Evolutionary conservation across 1,139 yeast species (phyloP), one percentile per base, ranked within the genome.

Genomic region (Citeromyces siamensis): DNA sequence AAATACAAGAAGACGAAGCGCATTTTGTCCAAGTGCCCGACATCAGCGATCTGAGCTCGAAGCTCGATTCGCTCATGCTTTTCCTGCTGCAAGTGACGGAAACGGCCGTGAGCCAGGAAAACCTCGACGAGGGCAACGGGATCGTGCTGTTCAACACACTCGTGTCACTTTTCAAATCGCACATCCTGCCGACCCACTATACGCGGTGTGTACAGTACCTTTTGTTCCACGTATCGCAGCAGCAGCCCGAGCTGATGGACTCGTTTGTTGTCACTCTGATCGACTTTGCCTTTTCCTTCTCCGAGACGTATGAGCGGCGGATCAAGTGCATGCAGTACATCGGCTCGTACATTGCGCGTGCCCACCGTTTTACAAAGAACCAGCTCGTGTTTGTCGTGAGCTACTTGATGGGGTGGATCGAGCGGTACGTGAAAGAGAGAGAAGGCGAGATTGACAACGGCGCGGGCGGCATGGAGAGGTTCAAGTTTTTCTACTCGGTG

Each of bases 311-410:
- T 39, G 93, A 84, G 42, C 77, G 75, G 46, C 69, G 94, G 45
- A 75, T 86, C 44, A 86, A 86, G 58, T 82, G 96, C 4, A 71
- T 88, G 71, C 97, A 90, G 57, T 90, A 90, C 52, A 67, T 90
- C 38, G 80, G 95, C 1, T 85, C 96, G 3, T 90, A 80, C 52
- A 75, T 90, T 42, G 94, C 97, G 1, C 69, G 99, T 40, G 95
- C 95, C 9, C 75, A 76, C 46, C 71, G 71, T 32, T 62, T 90
- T 23, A 66, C 85, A 1, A 71, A 73, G 37, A 68, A 73, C 34
- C 95, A 86, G 54, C 68, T 88, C 26, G 68, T 80, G 4, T 82
- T 81, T 50, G 86, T 88, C 12, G 75, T 84, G 10, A 73, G 84
- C 43, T 83, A 83, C 51, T 62, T 90, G 36, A 71, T 82, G 23